phyloP scores from a whole-genome alignment of 805 yeast species.

The Pichia pseudocactophila region DNA sequence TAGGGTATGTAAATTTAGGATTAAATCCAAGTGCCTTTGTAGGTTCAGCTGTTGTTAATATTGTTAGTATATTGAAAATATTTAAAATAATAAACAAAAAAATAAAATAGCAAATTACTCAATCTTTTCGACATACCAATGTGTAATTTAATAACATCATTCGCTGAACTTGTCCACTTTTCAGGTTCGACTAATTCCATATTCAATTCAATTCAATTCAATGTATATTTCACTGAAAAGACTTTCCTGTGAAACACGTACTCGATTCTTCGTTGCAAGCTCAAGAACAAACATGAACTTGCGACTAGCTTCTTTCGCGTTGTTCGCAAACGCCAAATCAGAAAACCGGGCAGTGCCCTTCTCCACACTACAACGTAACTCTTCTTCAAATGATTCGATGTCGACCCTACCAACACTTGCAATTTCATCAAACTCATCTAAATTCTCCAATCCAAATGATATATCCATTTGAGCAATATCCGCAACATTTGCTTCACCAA shows the following conservation, averaged over 20 bases:
- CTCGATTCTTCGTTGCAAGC: neutral
- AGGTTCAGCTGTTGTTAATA: conserved; percentile 36
- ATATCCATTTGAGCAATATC: conserved; percentile 12
- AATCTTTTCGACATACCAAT: conserved; percentile 19
- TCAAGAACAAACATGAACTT: conserved; percentile 4
- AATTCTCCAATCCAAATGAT: neutral
- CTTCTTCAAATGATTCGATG: neutral
- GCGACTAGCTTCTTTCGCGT: neutral
- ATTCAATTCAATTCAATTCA: neutral
- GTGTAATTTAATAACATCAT: conserved; percentile 53
- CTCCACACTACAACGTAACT: neutral
- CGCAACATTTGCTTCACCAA: neutral
- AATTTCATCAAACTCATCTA: neutral
- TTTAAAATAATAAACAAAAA: neutral
- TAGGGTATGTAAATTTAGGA: conserved; percentile 85
- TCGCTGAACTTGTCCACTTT: conserved; percentile 70
- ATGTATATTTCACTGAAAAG: neutral
- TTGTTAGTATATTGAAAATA: no score
- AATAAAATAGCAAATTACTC: neutral
- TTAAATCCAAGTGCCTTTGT: conserved; percentile 54
- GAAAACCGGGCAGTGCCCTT: neutral
- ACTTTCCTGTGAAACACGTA: conserved; percentile 1
- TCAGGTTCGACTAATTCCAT: conserved; percentile 16
- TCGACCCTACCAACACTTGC: neutral
- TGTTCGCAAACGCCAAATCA: neutral